Conservation (phyloP, 257 asterid genomes). For the Ehretia macrophylla region DNA sequence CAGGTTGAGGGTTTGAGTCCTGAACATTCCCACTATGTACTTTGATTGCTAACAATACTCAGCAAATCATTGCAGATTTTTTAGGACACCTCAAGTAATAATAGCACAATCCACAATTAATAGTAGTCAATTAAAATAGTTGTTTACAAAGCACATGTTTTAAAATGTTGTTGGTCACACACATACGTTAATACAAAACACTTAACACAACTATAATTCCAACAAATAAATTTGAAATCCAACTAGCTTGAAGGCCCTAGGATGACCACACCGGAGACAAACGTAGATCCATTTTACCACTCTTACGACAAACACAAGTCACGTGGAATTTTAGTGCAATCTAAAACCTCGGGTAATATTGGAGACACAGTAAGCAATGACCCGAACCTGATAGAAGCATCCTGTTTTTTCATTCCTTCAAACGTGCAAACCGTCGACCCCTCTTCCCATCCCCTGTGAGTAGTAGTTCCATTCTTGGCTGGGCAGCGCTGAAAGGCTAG, state of each 20-base stretch:
- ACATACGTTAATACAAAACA: neutral
- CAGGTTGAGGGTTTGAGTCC: too few species aligned
- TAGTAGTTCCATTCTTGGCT: neutral
- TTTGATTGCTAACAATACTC: too few species aligned
- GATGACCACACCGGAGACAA: neutral
- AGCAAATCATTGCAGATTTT: neutral
- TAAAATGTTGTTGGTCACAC: neutral
- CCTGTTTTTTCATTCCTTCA: neutral
- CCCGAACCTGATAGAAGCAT: neutral
- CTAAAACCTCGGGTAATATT: neutral
- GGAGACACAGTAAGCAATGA: neutral
- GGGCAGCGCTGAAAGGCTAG: neutral
- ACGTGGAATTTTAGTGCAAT: neutral
- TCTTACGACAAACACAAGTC: neutral
- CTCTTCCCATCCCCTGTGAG: neutral
- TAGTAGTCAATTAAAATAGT: neutral
- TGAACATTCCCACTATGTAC: too few species aligned
- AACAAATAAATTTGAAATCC: neutral
- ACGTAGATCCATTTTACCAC: neutral
- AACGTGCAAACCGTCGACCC: neutral
- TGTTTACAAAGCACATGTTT: neutral
- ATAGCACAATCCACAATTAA: neutral
- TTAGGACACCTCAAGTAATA: neutral
- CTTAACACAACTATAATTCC: neutral
- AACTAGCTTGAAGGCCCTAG: neutral